Evolutionary conservation across 1,139 yeast species (phyloP).

Genomic region (Blastobotrys petasosporus): DNA sequence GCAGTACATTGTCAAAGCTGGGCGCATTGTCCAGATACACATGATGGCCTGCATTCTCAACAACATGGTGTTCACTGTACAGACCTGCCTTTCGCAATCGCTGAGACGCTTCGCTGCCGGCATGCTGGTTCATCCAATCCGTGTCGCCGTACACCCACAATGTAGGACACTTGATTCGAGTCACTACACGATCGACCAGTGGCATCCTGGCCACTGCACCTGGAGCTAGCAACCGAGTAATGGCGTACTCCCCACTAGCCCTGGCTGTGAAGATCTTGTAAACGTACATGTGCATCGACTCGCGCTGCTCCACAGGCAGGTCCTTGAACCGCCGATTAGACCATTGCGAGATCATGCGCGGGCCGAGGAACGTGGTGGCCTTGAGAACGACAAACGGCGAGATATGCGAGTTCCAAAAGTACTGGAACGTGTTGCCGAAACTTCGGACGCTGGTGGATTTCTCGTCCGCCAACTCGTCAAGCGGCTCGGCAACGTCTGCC

Average conservation of each 20-base stretch:
- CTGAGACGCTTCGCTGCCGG: constrained; percentile 53
- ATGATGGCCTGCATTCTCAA: constrained; percentile 69
- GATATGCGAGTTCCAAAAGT: constrained; percentile 35
- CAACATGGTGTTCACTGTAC: constrained; percentile 39
- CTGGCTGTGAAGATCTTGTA: constrained; percentile 55
- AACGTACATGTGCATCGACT: constrained; percentile 47
- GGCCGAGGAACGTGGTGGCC: constrained; percentile 33
- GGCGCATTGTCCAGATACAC: constrained; percentile 66
- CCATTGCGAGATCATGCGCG: constrained; percentile 36
- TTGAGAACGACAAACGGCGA: constrained; percentile 35
- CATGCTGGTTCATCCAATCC: constrained; percentile 81
- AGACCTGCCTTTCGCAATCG: constrained; percentile 19
- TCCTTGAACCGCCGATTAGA: constrained; percentile 33
- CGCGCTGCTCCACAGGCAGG: constrained; percentile 24
- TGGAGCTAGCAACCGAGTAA: constrained; percentile 58
- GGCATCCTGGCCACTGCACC: constrained; percentile 72
- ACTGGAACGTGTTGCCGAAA: constrained; percentile 14
- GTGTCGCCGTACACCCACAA: constrained; percentile 69
- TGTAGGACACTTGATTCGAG: constrained; percentile 28
- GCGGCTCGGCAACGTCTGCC: constrained; percentile 8
- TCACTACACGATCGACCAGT: constrained; percentile 51
- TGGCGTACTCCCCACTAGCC: constrained; percentile 58
- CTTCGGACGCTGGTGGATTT: constrained; percentile 12
- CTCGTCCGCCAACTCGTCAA: constrained; percentile 10
- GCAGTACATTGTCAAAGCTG: constrained; percentile 49